These are phyloP conservation scores for Starmerella vitae DNA, from an alignment of 805 yeast genomes.

Conservation along the genomic window DNA sequence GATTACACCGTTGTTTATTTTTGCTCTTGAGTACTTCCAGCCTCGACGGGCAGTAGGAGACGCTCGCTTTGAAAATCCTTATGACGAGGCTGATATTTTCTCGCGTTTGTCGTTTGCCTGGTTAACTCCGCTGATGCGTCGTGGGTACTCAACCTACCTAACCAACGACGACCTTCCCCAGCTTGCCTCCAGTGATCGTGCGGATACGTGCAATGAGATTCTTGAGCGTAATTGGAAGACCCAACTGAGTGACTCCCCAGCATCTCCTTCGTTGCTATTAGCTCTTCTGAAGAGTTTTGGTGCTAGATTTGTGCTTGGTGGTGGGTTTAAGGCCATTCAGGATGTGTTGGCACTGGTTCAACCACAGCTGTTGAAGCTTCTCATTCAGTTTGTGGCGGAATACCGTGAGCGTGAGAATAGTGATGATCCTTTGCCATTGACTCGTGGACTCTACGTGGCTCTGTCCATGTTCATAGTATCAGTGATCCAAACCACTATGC, in stretches of 20 bases:
- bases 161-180: constrained; percentile 56
- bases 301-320: constrained; percentile 52
- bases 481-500: constrained; percentile 44
- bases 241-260: constrained; percentile 31
- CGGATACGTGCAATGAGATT: constrained; percentile 38
- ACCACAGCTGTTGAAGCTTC: constrained; percentile 61
- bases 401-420: constrained; percentile 24
- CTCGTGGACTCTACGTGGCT: constrained; percentile 53
- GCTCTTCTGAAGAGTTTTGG: constrained; percentile 69
- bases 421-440: constrained; percentile 28
- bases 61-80: constrained; percentile 29
- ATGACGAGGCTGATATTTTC: constrained; percentile 53
- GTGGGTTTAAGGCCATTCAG: constrained; percentile 54
- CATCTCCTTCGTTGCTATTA: constrained; percentile 39
- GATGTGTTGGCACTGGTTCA: constrained; percentile 76
- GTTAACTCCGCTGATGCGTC: constrained; percentile 76
- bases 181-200: constrained; percentile 53
- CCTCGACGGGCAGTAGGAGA: constrained; percentile 29
- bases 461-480: constrained; percentile 50
- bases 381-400: constrained; percentile 51
- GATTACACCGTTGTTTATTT: constrained; percentile 28
- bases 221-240: constrained; percentile 50
- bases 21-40: constrained; percentile 29
- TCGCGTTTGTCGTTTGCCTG: constrained; percentile 71
- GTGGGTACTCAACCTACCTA: constrained; percentile 51